phyloP scores from a whole-genome alignment of 2,329 filamentous ascomycete genomes.

The Aspergillus eucalypticola region DNA sequence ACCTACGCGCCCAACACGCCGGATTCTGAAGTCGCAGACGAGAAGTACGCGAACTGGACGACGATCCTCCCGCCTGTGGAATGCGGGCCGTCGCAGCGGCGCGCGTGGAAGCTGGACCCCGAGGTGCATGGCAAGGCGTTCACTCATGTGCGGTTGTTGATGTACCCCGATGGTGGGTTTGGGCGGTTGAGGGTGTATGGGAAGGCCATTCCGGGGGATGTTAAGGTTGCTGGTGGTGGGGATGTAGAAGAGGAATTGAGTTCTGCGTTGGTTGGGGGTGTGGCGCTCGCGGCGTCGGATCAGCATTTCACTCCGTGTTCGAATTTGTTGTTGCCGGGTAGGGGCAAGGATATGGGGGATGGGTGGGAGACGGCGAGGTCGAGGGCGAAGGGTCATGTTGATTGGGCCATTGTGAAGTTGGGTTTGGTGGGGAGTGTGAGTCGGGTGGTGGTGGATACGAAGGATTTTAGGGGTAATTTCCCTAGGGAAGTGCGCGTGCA shows the following conservation, averaged over 20 bases:
- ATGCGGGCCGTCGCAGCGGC: conserved; percentile 45
- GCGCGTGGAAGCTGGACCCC: conserved; percentile 41
- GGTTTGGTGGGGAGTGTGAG: conserved; percentile 41
- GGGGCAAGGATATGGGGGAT: conserved; percentile 48
- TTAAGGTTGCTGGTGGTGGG: not conserved
- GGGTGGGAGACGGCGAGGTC: conserved; percentile 48
- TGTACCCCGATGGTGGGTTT: conserved; percentile 51
- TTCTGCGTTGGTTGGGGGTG: conserved; percentile 43
- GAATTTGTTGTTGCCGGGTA: conserved; percentile 45
- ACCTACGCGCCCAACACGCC: conserved; percentile 27
- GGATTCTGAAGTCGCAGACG: conserved; percentile 34
- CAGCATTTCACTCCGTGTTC: conserved; percentile 45
- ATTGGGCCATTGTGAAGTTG: conserved; percentile 45
- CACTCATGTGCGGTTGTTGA: conserved; percentile 46
- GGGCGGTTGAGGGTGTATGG: conserved; percentile 46
- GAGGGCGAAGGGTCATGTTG: conserved; percentile 40
- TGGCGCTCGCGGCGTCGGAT: conserved; percentile 42
- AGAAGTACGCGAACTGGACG: conserved; percentile 39
- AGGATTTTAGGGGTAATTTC: conserved; percentile 50
- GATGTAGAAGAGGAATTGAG: conserved; percentile 43
- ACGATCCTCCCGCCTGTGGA: conserved; percentile 40
- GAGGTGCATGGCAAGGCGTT: conserved; percentile 32
- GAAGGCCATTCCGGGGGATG: conserved; percentile 33
- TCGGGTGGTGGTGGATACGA: conserved; percentile 46
- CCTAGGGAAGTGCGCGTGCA: conserved; percentile 44